Evolutionary conservation across 345 rosid genomes (phyloP).

Genomic region (Acer negundo): DNA sequence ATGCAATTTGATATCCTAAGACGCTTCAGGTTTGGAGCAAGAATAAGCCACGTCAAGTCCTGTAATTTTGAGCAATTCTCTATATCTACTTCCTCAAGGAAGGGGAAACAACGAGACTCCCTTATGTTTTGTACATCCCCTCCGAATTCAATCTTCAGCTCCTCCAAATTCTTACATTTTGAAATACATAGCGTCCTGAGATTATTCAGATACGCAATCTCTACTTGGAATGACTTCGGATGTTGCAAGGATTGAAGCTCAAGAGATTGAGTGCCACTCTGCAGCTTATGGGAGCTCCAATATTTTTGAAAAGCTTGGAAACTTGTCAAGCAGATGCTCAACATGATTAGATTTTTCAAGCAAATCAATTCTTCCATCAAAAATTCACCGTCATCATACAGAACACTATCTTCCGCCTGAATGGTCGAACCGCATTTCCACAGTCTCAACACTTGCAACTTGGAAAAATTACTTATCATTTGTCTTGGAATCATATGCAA

Average conservation of each 20-base stretch:
- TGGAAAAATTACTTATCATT: slow-evolving; percentile 8
- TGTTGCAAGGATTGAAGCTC: not conserved
- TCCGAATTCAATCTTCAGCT: not conserved
- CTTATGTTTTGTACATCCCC: not conserved
- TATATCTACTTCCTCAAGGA: slow-evolving; percentile 6
- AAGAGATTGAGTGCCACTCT: not conserved
- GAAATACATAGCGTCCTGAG: not conserved
- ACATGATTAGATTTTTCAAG: slow-evolving; percentile 13
- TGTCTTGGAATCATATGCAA: slow-evolving; percentile 23
- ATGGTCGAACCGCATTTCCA: not conserved
- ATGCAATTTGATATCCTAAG: slow-evolving; percentile 8
- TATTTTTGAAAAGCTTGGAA: not conserved
- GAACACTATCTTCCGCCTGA: not conserved
- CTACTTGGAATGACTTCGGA: not conserved
- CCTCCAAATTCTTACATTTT: not conserved
- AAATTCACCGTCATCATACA: not conserved
- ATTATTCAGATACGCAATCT: slow-evolving; percentile 1
- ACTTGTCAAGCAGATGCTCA: not conserved
- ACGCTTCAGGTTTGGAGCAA: slow-evolving; percentile 21
- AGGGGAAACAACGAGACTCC: not conserved
- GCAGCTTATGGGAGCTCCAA: not conserved
- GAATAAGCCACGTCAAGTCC: slow-evolving; percentile 31
- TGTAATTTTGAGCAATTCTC: not conserved
- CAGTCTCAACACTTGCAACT: slow-evolving; percentile 17
- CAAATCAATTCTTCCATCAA: slow-evolving; percentile 14